Evolutionary conservation across 225 moss, liverwort and hornwort species (phyloP).

Genomic region (Antitrichia curtipendula): DNA sequence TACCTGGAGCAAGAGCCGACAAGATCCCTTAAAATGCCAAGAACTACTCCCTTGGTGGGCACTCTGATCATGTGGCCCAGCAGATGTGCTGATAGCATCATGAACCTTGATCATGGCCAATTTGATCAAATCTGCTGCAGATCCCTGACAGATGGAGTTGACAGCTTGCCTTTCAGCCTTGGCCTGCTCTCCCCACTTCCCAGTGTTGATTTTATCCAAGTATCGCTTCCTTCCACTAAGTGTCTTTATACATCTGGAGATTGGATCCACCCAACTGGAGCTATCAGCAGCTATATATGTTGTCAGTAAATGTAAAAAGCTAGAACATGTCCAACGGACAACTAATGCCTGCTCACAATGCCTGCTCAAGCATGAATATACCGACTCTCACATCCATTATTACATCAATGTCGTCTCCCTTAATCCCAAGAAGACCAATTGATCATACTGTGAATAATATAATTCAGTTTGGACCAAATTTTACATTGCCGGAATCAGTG

Average conservation of each 20-base stretch:
- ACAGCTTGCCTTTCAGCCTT: conserved; percentile 94
- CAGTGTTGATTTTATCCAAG: conserved; percentile 79
- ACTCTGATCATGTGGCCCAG: background rate
- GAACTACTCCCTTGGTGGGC: background rate
- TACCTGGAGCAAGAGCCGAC: conserved; percentile 86
- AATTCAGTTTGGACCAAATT: background rate
- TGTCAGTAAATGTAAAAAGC: background rate
- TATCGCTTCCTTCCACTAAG: conserved; percentile 84
- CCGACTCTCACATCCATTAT: background rate
- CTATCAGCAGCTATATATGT: background rate
- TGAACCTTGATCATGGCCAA: conserved; percentile 92
- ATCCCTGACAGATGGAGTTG: conserved; percentile 97
- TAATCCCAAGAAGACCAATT: background rate
- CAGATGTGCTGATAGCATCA: conserved; percentile 23
- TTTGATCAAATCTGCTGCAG: conserved; percentile 95
- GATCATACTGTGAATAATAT: background rate
- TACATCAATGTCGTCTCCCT: background rate
- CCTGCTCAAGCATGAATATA: background rate
- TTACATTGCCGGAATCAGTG: background rate
- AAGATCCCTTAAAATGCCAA: conserved; percentile 41
- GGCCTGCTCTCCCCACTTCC: conserved; percentile 75
- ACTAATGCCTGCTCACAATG: background rate
- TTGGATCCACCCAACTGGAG: background rate
- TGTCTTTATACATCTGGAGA: conserved; percentile 60
- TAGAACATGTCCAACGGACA: background rate